Percentiles rank a stretch among this genome's conserved stretches.
Conservation (phyloP, 495 filamentous ascomycete species). For the Hyaloscypha variabilis region DNA sequence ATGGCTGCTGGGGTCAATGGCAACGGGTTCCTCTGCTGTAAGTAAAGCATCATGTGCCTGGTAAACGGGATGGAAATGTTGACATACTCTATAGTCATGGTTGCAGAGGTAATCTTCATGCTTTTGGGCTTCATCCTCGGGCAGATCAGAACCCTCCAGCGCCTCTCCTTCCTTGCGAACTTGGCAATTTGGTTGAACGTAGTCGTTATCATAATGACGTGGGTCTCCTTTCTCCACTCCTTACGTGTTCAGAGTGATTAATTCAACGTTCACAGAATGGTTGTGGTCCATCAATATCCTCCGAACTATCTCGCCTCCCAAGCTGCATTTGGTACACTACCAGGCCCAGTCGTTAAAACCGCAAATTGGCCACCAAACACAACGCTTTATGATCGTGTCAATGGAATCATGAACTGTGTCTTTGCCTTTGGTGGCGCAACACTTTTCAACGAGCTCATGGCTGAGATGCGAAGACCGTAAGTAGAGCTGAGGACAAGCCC, state of each 20-base stretch:
- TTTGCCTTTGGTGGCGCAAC: constrained; percentile 58
- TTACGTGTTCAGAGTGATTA: background rate
- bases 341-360: constrained; percentile 1
- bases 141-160: constrained; percentile 53
- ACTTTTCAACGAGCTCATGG: constrained; percentile 64
- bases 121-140: constrained; percentile 39
- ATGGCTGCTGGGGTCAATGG: constrained; percentile 41
- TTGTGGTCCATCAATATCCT: constrained; percentile 44
- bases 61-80: background rate
- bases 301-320: constrained; percentile 45
- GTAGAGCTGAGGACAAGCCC: too few relatives aligned
- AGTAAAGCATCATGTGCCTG: background rate
- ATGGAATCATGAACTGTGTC: constrained; percentile 56
- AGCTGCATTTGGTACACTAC: background rate
- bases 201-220: constrained; percentile 48
- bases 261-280: constrained; percentile 42
- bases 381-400: constrained; percentile 33
- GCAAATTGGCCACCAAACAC: background rate
- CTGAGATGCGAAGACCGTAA: constrained; percentile 65
- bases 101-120: constrained; percentile 21
- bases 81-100: background rate
- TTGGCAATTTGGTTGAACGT: constrained; percentile 57
- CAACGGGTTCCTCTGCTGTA: constrained; percentile 7
- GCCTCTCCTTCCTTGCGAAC: constrained; percentile 57
- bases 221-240: background rate